These are phyloP conservation scores for Fusarium sp. DNA, from an alignment of 2,329 filamentous ascomycete genomes.

Conservation along the genomic window DNA sequence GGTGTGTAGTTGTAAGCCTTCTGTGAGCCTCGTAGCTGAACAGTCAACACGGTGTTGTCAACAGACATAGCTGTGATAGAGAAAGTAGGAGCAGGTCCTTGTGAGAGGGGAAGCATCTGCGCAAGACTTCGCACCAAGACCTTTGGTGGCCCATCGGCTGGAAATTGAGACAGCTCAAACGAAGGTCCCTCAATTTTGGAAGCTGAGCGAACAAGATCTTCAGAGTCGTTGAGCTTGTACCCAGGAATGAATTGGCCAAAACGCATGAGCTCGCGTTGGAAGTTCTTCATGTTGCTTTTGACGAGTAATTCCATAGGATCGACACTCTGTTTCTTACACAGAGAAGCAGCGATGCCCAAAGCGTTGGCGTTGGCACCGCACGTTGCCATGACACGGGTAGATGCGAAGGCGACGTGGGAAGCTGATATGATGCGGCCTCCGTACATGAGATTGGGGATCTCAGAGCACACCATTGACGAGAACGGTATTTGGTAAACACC, in stretches of 20 bases:
- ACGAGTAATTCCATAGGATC: neutral
- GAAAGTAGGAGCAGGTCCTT: neutral
- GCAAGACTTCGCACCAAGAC: constrained; percentile 14
- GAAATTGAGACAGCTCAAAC: neutral
- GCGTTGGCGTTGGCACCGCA: constrained; percentile 19
- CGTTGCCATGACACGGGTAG: constrained; percentile 12
- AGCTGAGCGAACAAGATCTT: constrained; percentile 6
- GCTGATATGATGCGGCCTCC: constrained; percentile 19
- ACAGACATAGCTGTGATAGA: neutral
- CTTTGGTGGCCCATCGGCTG: neutral
- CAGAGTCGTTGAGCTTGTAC: constrained; percentile 1
- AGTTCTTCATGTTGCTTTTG: neutral
- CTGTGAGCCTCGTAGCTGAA: neutral
- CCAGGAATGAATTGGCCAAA: constrained; percentile 17
- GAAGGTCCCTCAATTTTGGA: neutral
- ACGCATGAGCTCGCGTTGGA: constrained; percentile 11
- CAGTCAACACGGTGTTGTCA: neutral
- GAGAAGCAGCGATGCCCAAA: constrained; percentile 1
- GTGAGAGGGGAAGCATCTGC: neutral
- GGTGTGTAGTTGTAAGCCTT: constrained; percentile 17
- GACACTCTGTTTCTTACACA: neutral
- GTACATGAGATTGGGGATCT: constrained; percentile 17
- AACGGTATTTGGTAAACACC: constrained; percentile 18
- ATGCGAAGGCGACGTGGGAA: constrained; percentile 14
- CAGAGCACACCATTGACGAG: constrained; percentile 1